These are phyloP conservation scores for Aspergillus tanneri DNA, from an alignment of 2,329 filamentous ascomycete genomes.

Conservation along the genomic window DNA sequence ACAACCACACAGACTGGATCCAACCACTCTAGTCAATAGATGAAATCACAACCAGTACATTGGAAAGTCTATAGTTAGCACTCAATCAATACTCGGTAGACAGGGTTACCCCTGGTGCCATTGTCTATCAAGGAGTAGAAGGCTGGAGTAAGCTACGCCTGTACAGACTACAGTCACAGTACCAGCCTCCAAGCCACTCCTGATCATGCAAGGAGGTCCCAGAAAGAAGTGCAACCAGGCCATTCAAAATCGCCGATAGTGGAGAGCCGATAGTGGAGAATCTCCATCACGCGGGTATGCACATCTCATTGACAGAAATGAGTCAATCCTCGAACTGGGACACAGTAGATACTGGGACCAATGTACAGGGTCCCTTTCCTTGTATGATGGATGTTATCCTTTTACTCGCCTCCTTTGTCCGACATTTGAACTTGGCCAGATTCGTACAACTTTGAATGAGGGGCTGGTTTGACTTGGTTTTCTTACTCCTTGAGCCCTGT, in stretches of 20 bases:
- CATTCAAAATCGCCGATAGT: slow-evolving; percentile 8
- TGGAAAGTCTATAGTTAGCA: too few species aligned
- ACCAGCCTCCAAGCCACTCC: background rate
- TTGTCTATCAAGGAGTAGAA: background rate
- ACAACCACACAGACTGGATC: background rate
- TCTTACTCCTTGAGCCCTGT: too few species aligned
- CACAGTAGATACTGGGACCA: too few species aligned
- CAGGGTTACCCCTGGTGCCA: background rate
- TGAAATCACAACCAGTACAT: background rate
- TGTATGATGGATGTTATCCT: background rate
- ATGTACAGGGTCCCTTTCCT: background rate
- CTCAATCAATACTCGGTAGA: background rate
- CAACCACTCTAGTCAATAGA: too few species aligned
- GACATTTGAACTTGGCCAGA: too few species aligned
- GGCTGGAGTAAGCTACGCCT: too few species aligned
- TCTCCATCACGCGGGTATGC: slow-evolving; percentile 4
- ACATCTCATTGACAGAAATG: slow-evolving; percentile 4
- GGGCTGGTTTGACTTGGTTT: too few species aligned
- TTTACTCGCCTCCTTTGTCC: too few species aligned
- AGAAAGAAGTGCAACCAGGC: slow-evolving; percentile 7
- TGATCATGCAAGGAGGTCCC: background rate
- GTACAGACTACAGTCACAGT: background rate
- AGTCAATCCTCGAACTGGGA: background rate
- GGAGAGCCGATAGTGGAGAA: slow-evolving; percentile 5
- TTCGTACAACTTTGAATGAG: too few species aligned